Evolutionary conservation across 352 stramenopile species (phyloP).

Genomic region (Pythium grandisporangium): DNA sequence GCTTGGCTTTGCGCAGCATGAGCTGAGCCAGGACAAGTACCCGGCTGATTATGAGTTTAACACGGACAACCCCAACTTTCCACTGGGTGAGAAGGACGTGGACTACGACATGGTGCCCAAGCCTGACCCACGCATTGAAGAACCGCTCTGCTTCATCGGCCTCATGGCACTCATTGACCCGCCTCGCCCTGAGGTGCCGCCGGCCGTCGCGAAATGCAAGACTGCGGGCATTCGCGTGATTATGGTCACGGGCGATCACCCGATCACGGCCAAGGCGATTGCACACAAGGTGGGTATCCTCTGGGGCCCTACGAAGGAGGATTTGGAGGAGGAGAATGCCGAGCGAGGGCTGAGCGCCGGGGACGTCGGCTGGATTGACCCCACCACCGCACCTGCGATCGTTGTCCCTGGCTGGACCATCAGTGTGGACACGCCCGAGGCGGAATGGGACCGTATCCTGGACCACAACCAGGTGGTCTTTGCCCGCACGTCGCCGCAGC

Average conservation of each 20-base stretch:
- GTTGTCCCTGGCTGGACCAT: conserved; percentile 83
- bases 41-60: conserved; percentile 49
- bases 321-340: conserved; percentile 74
- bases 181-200: conserved; percentile 82
- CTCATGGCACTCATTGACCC: conserved; percentile 96
- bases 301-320: conserved; percentile 77
- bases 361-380: conserved; percentile 68
- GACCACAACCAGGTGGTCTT: conserved; percentile 92
- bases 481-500: conserved; percentile 90
- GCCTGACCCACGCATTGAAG: conserved; percentile 63
- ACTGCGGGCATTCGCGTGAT: conserved; percentile 90
- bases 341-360: conserved; percentile 41
- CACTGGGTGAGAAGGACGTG: conserved; percentile 75
- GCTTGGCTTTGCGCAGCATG: conserved; percentile 45
- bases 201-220: conserved; percentile 89
- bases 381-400: conserved; percentile 65
- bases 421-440: conserved; percentile 56
- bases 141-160: conserved; percentile 87
- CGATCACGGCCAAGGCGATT: conserved; percentile 91
- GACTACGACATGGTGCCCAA: conserved; percentile 64
- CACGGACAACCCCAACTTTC: conserved; percentile 81
- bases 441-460: conserved; percentile 83
- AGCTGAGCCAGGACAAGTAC: conserved; percentile 33
- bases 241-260: conserved; percentile 94
- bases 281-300: conserved; percentile 92